Base-by-base conservation (phyloP, 2,329 filamentous ascomycete species). In the Penicillium sp. region DNA sequence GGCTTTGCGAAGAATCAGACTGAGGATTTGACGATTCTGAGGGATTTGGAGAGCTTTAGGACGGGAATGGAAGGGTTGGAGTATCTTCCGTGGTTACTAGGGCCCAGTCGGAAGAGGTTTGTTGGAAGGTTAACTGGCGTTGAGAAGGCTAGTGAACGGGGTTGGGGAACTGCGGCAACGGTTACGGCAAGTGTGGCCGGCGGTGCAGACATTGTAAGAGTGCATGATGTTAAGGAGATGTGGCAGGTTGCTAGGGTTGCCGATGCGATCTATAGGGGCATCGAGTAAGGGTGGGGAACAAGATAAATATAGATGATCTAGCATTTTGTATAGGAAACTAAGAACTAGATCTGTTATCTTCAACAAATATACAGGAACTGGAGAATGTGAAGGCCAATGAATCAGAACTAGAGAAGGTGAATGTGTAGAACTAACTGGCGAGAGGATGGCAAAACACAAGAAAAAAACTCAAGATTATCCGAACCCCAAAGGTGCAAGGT, bases 221-320 rank as follows among this genome's bases (percentile, higher is more conserved):
- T 99, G 47, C 95, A 99, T 79, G 94, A 98, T 80, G 91, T 93
- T 15, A 79, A 82, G 60, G 91, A 95, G 81, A 98, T 98, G 94
- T 83, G 79, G 46, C 85, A 92, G 77, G 93, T 97, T 35, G 88
- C 88, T 1, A 90, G 86, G 74, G 94, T 98, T 89, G 88, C 92
- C 8, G 94, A 98, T 84, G 93, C 93, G n/a, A 93, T 97, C 58
- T 96, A 91, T 86, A 84, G 91, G 69, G 70, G 68, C 48, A 59
- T 70, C 30, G 65, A 49, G 35, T 64, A 26, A 52, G 9, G 41
- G 30, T 19, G 3, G 9, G 5, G 44, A 15, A 21, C 7, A 17
- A n/a, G 19, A 41, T 48, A 7, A 55, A 60, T 31, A 13, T 60
- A 49, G 35, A 50, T 48, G 35, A 41, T 47, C 47, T 58, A 51